phyloP scores from a whole-genome alignment of 352 stramenopile genomes.

The Blastocystis sp. region DNA sequence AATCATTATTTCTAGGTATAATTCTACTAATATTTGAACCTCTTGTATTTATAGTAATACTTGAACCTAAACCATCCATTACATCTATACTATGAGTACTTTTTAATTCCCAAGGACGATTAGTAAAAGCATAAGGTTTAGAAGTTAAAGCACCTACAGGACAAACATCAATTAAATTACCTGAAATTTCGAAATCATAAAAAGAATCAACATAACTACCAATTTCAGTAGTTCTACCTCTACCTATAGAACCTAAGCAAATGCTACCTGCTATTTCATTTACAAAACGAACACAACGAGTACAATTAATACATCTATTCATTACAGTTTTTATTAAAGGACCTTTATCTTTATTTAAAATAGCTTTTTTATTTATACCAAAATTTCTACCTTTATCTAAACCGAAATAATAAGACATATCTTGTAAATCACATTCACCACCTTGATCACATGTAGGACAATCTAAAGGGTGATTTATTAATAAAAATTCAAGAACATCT shows the following conservation, averaged over 20 bases:
- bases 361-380: conserved; percentile 44
- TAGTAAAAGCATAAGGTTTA: conserved; percentile 46
- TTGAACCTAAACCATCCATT: conserved; percentile 39
- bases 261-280: conserved; percentile 44
- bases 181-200: conserved; percentile 46
- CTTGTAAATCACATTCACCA: conserved; percentile 51
- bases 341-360: conserved; percentile 47
- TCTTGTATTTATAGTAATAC: conserved; percentile 42
- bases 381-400: conserved; percentile 45
- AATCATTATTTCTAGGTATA: conserved; percentile 37
- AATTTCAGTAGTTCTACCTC: conserved; percentile 45
- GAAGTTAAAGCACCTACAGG: conserved; percentile 47
- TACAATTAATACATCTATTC: conserved; percentile 51
- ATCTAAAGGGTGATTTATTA: conserved; percentile 51
- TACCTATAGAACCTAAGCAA: conserved; percentile 46
- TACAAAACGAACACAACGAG: conserved; percentile 48
- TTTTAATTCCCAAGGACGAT: conserved; percentile 43
- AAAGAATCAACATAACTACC: conserved; percentile 43
- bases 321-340: conserved; percentile 51
- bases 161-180: conserved; percentile 47
- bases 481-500: conserved; percentile 50
- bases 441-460: conserved; percentile 54
- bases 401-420: conserved; percentile 47
- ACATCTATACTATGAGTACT: conserved; percentile 40
- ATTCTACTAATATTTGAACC: conserved; percentile 41